A percentile compares a stretch with the other conserved stretches of the same genome.
Conservation (phyloP, 768 basidiomycete species). For the Lactarius akahatsu region DNA sequence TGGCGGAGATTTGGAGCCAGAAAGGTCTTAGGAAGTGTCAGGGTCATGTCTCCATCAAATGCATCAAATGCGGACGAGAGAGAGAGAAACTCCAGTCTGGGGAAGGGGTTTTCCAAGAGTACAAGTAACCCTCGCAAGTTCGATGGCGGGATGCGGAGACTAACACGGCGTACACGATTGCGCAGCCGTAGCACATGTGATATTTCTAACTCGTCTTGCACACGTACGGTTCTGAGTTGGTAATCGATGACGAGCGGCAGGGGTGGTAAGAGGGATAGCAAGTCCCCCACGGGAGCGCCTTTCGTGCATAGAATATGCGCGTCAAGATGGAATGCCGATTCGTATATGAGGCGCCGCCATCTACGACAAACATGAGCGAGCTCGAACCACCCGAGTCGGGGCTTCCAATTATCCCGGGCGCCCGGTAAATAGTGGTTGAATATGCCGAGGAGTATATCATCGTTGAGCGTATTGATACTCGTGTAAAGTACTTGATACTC, state of each 20-base stretch:
- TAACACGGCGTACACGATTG: constrained; percentile 4
- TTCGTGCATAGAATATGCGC: not conserved
- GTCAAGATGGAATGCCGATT: not conserved
- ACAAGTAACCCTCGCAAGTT: not conserved
- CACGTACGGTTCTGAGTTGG: not conserved
- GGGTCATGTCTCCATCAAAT: no score
- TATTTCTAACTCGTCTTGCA: not conserved
- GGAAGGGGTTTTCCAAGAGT: not conserved
- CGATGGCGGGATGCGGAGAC: not conserved
- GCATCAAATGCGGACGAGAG: not conserved
- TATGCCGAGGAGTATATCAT: not conserved
- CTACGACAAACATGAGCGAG: not conserved
- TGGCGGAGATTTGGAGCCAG: constrained; percentile 3
- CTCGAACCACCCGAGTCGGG: not conserved
- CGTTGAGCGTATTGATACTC: not conserved
- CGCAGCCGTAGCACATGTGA: not conserved
- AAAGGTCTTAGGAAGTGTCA: not conserved
- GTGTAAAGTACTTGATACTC: not conserved
- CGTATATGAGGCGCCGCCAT: not conserved
- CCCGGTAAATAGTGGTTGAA: not conserved
- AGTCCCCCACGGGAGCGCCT: not conserved
- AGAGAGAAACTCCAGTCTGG: not conserved
- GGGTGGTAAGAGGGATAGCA: not conserved
- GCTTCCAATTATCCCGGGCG: not conserved
- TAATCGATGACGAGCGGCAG: constrained; percentile 11